Base-by-base conservation (phyloP, 73 alveolate species). In the Tetrahymena thermophila region DNA sequence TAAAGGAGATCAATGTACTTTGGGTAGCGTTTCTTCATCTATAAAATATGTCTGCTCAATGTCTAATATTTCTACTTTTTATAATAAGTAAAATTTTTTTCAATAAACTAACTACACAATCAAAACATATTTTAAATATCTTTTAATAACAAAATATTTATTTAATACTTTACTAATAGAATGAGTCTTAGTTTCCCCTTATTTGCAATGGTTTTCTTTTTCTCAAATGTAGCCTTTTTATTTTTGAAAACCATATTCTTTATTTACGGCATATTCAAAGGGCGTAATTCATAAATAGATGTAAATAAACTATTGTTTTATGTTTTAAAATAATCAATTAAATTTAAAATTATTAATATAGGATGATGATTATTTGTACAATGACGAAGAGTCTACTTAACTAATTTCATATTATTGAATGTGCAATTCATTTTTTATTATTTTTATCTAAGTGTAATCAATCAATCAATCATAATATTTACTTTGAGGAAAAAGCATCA, bases 181-280 rank as follows among this genome's bases (percentile, higher is more conserved):
- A 95, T 95, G 38, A 85, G 95, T 44, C 55, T 95, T 25, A 94
- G 97, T 31, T 95, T 85, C 84, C 97, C 97, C n/a, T 85, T 89
- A 71, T 95, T 95, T 35, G 97, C 97, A 28, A 94, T 95, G 28
- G 85, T 95, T 43, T 95, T 95, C 97, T 95, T 95, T 55, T 85
- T 95, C 40, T 85, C 97, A 50, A 95, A 95, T 56, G 95, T 85
- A 19, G 94, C 95, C 19, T 95, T 95, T 40, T 85, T 89, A 42
- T 94, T 85, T 9, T 57, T 95, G 23, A 85, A 89, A 25, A 19
- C 94, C 37, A 9, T 95, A 21, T 50, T 95, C 94, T 35, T 95
- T 43, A 35, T 95, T 35, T 55, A 85, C n/a, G 93, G 93, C 56
- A 95, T 89, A 71, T 89, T 89, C 38, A 95, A 89, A 89, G 94